Base-by-base conservation (phyloP, 345 rosid genomes). In the Lenwebbia sp. region DNA sequence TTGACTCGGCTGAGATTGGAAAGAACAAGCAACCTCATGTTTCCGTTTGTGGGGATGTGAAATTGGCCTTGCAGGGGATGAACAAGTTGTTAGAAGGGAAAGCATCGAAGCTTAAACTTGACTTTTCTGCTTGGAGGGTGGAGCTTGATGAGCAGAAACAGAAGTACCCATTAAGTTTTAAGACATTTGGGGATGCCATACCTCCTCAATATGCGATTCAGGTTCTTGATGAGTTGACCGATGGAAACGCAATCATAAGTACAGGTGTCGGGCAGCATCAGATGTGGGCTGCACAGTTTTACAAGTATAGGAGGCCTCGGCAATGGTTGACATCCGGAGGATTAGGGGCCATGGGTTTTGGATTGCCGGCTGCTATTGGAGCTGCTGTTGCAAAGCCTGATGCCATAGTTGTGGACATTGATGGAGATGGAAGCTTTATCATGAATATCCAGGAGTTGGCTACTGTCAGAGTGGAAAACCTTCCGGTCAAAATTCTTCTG, bases 261-360 rank as follows among this genome's bases (percentile, higher is more conserved):
- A 98, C 99, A 5, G 98, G 99, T 85, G 99, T 96, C 28, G 99
- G 99, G 25, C 99, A 98, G 85, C 99, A 98, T 92, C 99, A 98
- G 84, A 98, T 98, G 99, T 98, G 98, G 99, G 98, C 99, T 33
- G 99, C 99, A n/a, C 99, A 98, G 86, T 96, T 94, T 88, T 98
- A 98, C 93, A 98, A 94, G 88, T 98, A 95, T 87, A 93, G 89
- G 86, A 96, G 89, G 83, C 96, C 99, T 26, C 95, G 96, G 51
- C 99, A 96, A 86, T 97, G 98, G 99, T 70, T 96, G 88, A 93
- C 99, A 2, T 96, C 99, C 6, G 97, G 92, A 10, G 99, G 99
- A 5, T 92, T 97, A 23, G 99, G 99, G 23, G 99, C 99, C 54
- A 97, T 96, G 99, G 99, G 99, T 83, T 97, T 97, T 53, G 99